A percentile compares a stretch with the other conserved stretches of the same genome.
Evolutionary conservation across 345 rosid species (phyloP).

Genomic region (Syzygium jambos): DNA sequence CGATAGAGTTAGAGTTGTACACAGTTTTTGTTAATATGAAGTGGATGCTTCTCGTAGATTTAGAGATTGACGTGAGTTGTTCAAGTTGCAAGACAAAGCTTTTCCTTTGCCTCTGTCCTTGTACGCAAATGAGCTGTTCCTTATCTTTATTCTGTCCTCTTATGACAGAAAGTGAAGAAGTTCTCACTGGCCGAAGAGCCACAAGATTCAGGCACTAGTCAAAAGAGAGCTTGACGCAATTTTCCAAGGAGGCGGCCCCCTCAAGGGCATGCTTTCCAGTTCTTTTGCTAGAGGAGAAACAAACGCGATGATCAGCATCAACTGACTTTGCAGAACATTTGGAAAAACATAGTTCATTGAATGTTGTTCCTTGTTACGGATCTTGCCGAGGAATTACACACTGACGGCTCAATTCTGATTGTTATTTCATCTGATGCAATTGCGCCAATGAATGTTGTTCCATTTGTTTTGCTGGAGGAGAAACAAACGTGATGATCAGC

Average conservation of each 20-base stretch:
- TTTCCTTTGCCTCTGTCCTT: neutral
- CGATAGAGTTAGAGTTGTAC: too few species aligned
- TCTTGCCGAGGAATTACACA: neutral
- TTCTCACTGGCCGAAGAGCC: constrained; percentile 41
- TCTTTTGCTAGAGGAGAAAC: neutral
- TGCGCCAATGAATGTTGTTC: neutral
- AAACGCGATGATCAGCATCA: neutral
- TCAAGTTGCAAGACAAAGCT: neutral
- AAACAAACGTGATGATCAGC: neutral
- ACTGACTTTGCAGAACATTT: neutral
- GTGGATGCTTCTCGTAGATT: neutral
- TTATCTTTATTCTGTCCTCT: neutral
- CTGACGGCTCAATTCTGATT: neutral
- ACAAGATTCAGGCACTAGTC: constrained; percentile 16
- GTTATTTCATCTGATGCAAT: neutral
- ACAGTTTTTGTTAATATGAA: neutral
- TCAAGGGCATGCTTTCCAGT: neutral
- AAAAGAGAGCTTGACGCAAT: constrained; percentile 28
- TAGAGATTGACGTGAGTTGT: neutral
- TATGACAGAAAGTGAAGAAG: constrained; percentile 55
- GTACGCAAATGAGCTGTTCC: neutral
- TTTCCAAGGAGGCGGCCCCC: neutral
- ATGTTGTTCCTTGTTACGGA: neutral
- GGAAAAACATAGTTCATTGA: neutral
- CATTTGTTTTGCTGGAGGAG: neutral